Conservation (phyloP, 2,329 filamentous ascomycete species). For the Cordyceps militaris region DNA sequence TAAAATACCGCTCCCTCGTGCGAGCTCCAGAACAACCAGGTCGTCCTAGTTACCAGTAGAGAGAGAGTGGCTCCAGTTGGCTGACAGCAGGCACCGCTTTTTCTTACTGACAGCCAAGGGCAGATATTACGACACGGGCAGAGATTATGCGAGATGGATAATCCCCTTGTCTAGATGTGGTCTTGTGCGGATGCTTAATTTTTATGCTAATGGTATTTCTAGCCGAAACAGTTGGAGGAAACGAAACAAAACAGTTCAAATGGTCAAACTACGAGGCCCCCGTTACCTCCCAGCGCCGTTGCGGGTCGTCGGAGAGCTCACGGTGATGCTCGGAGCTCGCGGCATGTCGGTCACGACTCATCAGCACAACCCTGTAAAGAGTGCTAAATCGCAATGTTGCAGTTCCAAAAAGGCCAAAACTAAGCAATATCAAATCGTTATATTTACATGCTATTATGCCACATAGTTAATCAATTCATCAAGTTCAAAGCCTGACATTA, state of each 20-base stretch:
- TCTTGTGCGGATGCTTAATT: not conserved
- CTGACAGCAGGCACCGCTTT: constrained; percentile 11
- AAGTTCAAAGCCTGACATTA: not conserved
- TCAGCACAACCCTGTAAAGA: not conserved
- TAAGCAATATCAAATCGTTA: not conserved
- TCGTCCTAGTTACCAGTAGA: not conserved
- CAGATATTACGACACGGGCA: constrained; percentile 9
- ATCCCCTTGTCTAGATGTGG: not conserved
- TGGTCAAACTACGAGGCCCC: not conserved
- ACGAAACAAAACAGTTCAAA: not conserved
- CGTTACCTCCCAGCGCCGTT: not conserved
- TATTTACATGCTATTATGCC: constrained; percentile 7
- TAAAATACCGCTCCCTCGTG: no score
- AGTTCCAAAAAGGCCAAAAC: not conserved
- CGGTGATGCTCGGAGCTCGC: constrained; percentile 10
- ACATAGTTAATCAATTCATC: no score
- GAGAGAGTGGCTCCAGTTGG: not conserved
- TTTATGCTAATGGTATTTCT: not conserved
- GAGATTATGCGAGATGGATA: constrained; percentile 6
- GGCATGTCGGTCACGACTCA: not conserved
- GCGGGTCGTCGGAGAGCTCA: constrained; percentile 1
- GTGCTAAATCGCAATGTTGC: no score
- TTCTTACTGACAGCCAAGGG: constrained; percentile 9
- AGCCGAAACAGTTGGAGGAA: not conserved
- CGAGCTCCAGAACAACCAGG: no score